These are phyloP conservation scores for Ophiosphaerella herpotricha DNA, from an alignment of 2,329 filamentous ascomycete species.

Conservation along the genomic window DNA sequence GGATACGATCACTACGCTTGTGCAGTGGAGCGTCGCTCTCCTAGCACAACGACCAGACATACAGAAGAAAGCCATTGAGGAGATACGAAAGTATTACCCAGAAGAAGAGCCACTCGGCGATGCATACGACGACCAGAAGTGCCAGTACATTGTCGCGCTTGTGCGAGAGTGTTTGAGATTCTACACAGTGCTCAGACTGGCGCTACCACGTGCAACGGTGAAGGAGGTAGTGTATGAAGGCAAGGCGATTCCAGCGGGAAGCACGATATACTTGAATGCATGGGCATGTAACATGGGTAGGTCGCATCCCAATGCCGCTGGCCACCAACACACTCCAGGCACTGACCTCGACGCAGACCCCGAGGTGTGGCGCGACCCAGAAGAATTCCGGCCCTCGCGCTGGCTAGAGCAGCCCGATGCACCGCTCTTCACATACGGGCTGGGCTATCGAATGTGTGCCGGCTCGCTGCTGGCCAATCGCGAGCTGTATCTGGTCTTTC, in stretches of 20 bases:
- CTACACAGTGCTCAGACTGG: conserved; percentile 66
- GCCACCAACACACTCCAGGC: background rate
- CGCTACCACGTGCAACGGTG: conserved; percentile 65
- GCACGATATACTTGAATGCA: conserved; percentile 68
- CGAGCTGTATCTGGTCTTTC: conserved; percentile 67
- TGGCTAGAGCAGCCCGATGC: conserved; percentile 68
- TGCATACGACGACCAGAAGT: conserved; percentile 65
- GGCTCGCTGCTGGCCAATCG: conserved; percentile 66
- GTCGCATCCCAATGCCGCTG: conserved; percentile 15
- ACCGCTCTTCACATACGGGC: conserved; percentile 67
- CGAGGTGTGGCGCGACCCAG: conserved; percentile 62
- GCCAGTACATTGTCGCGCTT: conserved; percentile 65
- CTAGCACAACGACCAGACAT: conserved; percentile 65
- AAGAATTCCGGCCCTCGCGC: conserved; percentile 64
- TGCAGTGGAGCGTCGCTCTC: conserved; percentile 68
- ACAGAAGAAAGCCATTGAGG: conserved; percentile 62
- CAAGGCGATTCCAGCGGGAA: conserved; percentile 64
- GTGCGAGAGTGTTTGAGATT: conserved; percentile 66
- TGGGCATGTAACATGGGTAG: conserved; percentile 72
- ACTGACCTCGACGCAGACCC: conserved; percentile 45
- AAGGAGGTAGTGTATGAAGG: conserved; percentile 64
- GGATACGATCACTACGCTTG: conserved; percentile 68
- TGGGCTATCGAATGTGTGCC: conserved; percentile 71
- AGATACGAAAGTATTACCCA: conserved; percentile 61
- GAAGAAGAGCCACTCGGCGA: conserved; percentile 63